Percentiles rank a stretch among this genome's conserved stretches.
These are phyloP conservation scores for Chrysoporthe puriensis DNA, from an alignment of 2,329 filamentous ascomycete species.

Conservation along the genomic window DNA sequence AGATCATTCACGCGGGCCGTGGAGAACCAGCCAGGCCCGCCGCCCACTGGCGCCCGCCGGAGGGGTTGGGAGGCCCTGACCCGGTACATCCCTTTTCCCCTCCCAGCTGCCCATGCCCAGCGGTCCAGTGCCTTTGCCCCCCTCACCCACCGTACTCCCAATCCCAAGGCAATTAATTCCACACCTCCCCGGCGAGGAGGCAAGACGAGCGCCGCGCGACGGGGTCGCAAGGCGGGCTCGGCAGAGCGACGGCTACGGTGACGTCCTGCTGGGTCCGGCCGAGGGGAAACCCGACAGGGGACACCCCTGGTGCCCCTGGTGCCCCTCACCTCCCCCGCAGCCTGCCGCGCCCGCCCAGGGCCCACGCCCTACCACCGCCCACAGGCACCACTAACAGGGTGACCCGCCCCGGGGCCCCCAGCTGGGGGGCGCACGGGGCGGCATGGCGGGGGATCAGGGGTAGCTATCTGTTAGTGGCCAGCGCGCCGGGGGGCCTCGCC, in stretches of 20 bases:
- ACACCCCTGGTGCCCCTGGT: too few species aligned
- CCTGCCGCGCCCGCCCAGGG: neutral
- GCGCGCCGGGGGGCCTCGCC: neutral
- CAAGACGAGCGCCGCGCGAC: neutral
- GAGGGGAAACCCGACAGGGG: slow-evolving; percentile 8
- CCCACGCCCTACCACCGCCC: neutral
- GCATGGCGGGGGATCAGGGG: neutral
- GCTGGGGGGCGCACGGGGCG: neutral
- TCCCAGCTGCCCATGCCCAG: neutral
- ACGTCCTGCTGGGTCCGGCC: slow-evolving; percentile 14
- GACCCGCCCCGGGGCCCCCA: slow-evolving; percentile 1
- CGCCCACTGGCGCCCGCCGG: too few species aligned
- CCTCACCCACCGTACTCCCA: neutral
- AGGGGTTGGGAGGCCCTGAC: neutral
- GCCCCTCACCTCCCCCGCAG: slow-evolving; percentile 13
- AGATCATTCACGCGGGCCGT: slow-evolving; percentile 8
- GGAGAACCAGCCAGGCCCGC: too few species aligned
- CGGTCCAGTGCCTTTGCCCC: neutral
- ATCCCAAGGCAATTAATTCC: neutral
- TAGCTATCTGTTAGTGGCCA: slow-evolving; percentile 1
- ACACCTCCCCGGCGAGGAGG: neutral
- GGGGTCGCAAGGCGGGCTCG: neutral
- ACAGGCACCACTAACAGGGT: slow-evolving; percentile 15
- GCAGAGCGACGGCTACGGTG: slow-evolving; percentile 19
- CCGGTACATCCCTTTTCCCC: neutral